phyloP scores from a whole-genome alignment of 306 rosid species.

The Pachyrhizus erosus region DNA sequence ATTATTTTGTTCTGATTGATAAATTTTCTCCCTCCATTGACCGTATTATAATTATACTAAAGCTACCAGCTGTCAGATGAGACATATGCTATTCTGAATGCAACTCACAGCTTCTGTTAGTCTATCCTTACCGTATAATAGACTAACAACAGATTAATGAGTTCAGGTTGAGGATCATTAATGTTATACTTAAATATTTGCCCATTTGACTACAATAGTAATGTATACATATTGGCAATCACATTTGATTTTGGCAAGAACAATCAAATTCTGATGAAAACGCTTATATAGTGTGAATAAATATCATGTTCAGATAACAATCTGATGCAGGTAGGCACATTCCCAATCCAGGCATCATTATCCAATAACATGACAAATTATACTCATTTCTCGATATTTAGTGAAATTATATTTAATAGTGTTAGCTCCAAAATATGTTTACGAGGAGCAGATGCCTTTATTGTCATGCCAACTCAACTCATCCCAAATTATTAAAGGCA shows the following conservation, averaged over 20 bases:
- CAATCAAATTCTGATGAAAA: neutral
- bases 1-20: neutral
- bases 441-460: constrained; percentile 40
- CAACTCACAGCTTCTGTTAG: neutral
- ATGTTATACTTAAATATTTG: neutral
- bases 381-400: neutral
- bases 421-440: constrained; percentile 38
- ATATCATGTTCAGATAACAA: neutral
- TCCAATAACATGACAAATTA: neutral
- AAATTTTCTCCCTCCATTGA: constrained; percentile 26
- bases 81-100: constrained; percentile 3
- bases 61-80: neutral
- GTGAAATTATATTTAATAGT: neutral
- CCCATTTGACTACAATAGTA: neutral
- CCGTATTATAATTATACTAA: neutral
- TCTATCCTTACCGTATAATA: neutral
- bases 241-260: constrained; percentile 9
- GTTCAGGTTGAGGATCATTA: neutral
- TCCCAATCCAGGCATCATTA: neutral
- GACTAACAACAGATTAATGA: neutral
- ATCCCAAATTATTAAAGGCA: constrained; percentile 29
- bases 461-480: constrained; percentile 34
- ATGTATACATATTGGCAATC: neutral
- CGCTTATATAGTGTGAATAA: neutral
- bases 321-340: constrained; percentile 11